Conservation (phyloP, 2,329 filamentous ascomycete species). For the Allantophomopsis lycopodina region DNA sequence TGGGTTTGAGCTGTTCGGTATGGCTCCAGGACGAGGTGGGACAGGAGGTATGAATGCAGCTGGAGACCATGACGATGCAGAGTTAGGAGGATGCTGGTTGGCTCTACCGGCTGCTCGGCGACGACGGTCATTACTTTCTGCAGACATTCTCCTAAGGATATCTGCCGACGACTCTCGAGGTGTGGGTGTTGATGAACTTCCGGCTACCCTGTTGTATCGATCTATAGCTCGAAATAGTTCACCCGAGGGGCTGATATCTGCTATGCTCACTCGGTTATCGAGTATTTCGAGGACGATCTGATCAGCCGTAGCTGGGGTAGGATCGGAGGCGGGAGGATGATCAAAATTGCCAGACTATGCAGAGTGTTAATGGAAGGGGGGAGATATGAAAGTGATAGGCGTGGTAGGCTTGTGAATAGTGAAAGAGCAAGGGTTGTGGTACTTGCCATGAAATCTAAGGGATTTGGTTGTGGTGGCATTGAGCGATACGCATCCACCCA, state of each 20-base stretch:
- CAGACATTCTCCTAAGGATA: not conserved
- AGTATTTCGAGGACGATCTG: conserved; percentile 23
- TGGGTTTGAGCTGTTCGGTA: too few relatives aligned
- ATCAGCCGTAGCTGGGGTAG: conserved; percentile 11
- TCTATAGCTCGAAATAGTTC: conserved; percentile 29
- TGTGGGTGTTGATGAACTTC: not conserved
- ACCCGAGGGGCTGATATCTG: conserved; percentile 26
- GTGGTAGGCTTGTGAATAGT: too few relatives aligned
- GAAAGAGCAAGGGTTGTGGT: too few relatives aligned
- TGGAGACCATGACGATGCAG: not conserved
- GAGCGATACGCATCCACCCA: too few relatives aligned
- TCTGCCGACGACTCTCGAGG: not conserved
- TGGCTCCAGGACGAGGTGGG: conserved; percentile 1
- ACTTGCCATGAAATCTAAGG: too few relatives aligned
- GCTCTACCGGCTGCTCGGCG: not conserved
- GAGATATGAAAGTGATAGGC: too few relatives aligned
- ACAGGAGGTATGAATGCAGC: not conserved
- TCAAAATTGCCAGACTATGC: conserved; percentile 15
- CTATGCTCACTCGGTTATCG: conserved; percentile 21
- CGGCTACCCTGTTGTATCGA: conserved; percentile 20
- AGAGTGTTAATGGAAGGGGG: not conserved
- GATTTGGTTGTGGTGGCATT: too few relatives aligned
- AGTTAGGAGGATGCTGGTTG: not conserved
- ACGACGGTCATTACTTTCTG: not conserved
- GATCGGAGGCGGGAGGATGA: conserved; percentile 10